Percentiles rank a stretch among this genome's conserved stretches.
Evolutionary conservation across 2,329 filamentous ascomycete genomes (phyloP).

Genomic region (Sphaerostilbella broomeana): DNA sequence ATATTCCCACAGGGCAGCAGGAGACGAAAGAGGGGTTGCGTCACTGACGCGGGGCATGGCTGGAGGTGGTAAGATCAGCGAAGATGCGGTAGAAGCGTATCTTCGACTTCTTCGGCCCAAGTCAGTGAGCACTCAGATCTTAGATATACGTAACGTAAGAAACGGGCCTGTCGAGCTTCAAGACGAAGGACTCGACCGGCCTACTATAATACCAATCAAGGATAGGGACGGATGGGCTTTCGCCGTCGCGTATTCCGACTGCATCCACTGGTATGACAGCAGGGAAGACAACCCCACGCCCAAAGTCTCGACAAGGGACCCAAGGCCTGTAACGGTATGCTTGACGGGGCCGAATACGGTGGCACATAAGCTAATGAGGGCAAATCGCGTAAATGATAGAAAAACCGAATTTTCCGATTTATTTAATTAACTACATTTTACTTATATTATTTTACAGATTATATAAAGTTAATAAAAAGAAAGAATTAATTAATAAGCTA

Average conservation of each 20-base stretch:
- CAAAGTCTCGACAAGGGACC: no score
- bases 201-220: background rate
- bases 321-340: no score
- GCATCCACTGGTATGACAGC: slow-evolving; percentile 2
- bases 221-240: background rate
- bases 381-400: no score
- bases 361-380: no score
- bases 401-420: no score
- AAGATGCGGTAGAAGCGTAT: background rate
- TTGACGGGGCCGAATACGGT: no score
- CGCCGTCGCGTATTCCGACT: slow-evolving; percentile 1
- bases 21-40: background rate
- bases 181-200: slow-evolving; percentile 1
- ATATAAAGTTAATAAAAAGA: no score
- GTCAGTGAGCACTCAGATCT: background rate
- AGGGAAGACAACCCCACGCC: no score
- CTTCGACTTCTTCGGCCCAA: background rate
- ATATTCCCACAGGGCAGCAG: background rate
- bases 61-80: background rate
- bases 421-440: no score
- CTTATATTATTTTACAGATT: no score
- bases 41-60: background rate
- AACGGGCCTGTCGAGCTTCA: background rate
- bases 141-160: background rate
- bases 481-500: no score